A percentile compares a stretch with the other conserved stretches of the same genome.
Conservation (phyloP, 257 asterid genomes). For the Nicotiana paniculata region DNA sequence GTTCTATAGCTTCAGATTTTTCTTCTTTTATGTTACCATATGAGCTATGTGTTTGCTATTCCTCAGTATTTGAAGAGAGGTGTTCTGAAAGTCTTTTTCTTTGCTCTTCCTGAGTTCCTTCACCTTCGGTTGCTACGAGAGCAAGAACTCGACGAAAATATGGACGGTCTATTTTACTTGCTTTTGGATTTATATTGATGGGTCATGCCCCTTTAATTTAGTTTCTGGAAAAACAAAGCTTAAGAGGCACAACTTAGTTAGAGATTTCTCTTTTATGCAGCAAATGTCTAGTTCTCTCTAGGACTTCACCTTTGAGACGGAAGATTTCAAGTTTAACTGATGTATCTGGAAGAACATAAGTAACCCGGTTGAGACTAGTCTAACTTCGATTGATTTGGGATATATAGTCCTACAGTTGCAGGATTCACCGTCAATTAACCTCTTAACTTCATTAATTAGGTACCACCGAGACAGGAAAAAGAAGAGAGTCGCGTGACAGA, state of each 20-base stretch:
- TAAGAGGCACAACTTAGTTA: background rate
- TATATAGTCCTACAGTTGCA: background rate
- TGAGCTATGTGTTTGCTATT: background rate
- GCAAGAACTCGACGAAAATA: background rate
- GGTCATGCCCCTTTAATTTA: background rate
- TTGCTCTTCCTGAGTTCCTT: background rate
- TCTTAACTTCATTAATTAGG: slow-evolving; percentile 20
- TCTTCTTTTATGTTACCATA: background rate
- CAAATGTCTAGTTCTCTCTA: background rate
- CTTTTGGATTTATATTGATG: too few relatives aligned
- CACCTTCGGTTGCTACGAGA: background rate
- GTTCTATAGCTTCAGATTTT: background rate
- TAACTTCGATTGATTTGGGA: background rate
- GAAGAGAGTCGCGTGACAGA: slow-evolving; percentile 11
- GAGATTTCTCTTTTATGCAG: background rate
- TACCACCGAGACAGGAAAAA: slow-evolving; percentile 6
- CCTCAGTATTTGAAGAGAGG: background rate
- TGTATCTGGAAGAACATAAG: background rate
- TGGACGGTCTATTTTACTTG: background rate
- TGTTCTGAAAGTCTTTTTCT: background rate
- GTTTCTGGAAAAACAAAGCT: background rate
- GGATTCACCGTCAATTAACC: background rate
- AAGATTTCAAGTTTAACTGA: background rate
- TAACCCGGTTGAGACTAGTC: background rate
- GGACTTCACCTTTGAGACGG: background rate